A percentile compares a stretch with the other conserved stretches of the same genome.
Conservation (phyloP, 2,329 filamentous ascomycete genomes). For the Rhinocladiella mackenziei region DNA sequence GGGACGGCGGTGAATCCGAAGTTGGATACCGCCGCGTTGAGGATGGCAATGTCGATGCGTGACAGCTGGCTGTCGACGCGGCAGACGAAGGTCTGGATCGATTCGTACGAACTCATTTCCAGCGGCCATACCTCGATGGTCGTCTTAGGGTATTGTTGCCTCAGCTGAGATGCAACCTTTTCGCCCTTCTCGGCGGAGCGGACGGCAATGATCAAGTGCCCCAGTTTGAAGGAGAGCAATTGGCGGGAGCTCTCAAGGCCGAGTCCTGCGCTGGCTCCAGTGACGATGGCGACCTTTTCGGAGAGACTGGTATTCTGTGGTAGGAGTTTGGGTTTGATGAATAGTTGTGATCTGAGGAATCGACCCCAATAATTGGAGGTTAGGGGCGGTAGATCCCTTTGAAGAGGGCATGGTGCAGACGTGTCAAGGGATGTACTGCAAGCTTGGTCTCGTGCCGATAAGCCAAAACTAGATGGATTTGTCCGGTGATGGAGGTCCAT, state of each 20-base stretch:
- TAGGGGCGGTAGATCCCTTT: constrained; percentile 28
- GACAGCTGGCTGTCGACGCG: constrained; percentile 36
- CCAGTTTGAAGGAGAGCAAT: constrained; percentile 40
- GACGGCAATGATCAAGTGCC: constrained; percentile 47
- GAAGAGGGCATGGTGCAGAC: constrained; percentile 29
- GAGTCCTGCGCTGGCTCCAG: constrained; percentile 49
- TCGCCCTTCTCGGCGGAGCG: constrained; percentile 45
- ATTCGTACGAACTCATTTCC: constrained; percentile 49
- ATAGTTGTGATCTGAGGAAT: constrained; percentile 29
- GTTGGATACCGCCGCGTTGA: constrained; percentile 43
- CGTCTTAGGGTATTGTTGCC: constrained; percentile 36
- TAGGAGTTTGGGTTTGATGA: constrained; percentile 21
- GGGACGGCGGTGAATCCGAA: constrained; percentile 25
- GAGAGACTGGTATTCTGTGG: constrained; percentile 28
- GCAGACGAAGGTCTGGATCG: constrained; percentile 42
- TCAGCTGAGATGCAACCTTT: constrained; percentile 37
- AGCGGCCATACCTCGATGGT: constrained; percentile 49
- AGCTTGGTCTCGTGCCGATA: too few species aligned
- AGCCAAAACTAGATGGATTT: too few species aligned
- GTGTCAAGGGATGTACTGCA: too few species aligned
- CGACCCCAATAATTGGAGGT: constrained; percentile 18
- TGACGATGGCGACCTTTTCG: constrained; percentile 46
- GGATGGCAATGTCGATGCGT: constrained; percentile 44
- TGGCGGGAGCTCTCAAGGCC: constrained; percentile 46
- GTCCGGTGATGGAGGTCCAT: too few species aligned